Percentiles rank a stretch among this genome's conserved stretches.
phyloP scores from a whole-genome alignment of 129 eudicot species.

The Artemisia annua region DNA sequence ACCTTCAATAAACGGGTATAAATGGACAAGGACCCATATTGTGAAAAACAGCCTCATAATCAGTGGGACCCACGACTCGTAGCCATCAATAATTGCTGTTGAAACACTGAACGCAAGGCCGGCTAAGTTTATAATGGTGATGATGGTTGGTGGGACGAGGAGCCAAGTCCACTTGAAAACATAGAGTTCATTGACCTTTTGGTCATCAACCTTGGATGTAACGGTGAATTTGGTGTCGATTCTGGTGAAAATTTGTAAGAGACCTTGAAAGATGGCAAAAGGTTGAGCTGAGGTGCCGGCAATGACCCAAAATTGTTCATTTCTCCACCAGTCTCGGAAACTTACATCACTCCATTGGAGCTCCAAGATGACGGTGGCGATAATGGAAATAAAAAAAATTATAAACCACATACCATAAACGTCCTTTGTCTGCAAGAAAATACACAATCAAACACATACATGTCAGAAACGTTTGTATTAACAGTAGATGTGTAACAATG shows the following conservation, averaged over 20 bases:
- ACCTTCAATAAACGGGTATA: conserved; percentile 86
- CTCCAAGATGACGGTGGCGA: conserved; percentile 69
- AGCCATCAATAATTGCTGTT: conserved; percentile 69
- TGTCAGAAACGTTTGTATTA: too few species aligned
- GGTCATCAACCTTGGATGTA: conserved; percentile 76
- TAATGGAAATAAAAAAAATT: conserved; percentile 72
- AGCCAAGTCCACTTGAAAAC: conserved; percentile 84
- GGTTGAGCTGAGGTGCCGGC: conserved; percentile 89
- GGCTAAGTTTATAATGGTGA: conserved; percentile 61
- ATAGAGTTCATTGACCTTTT: conserved; percentile 88
- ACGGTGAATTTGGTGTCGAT: conserved; percentile 88
- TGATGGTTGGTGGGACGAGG: conserved; percentile 81
- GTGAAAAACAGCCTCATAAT: conserved; percentile 72
- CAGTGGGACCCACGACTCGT: conserved; percentile 80
- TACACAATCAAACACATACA: not conserved
- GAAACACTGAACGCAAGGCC: conserved; percentile 76
- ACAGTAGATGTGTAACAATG: too few species aligned
- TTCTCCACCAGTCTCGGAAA: conserved; percentile 89
- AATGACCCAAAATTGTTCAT: conserved; percentile 90
- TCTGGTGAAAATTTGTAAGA: conserved; percentile 69
- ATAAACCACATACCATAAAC: conserved; percentile 77
- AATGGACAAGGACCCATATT: conserved; percentile 75
- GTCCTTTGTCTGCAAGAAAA: conserved; percentile 66
- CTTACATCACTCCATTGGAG: conserved; percentile 80
- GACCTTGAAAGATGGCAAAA: conserved; percentile 84